Percentiles rank a stretch among this genome's conserved stretches.
phyloP scores from a whole-genome alignment of 1,139 yeast genomes.

The Zygoascus meyerae region DNA sequence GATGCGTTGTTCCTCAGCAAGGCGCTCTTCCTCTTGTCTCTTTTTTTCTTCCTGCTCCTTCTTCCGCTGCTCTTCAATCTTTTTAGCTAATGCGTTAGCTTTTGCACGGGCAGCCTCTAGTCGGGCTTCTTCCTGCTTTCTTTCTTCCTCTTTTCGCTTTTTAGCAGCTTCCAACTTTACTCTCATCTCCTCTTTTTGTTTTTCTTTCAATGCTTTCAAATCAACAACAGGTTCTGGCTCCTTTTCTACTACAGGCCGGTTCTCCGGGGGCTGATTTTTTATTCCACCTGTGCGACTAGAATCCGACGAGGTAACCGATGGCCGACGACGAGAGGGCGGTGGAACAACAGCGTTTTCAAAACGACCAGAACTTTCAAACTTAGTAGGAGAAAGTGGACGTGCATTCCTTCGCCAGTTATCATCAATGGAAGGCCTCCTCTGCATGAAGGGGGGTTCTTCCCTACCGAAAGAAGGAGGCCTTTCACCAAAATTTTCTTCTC shows the following conservation, averaged over 20 bases:
- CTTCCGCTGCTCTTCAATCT: slow-evolving; percentile 23
- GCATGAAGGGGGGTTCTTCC: not conserved
- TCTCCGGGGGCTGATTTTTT: not conserved
- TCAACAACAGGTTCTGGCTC: slow-evolving; percentile 14
- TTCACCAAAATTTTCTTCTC: slow-evolving; percentile 3
- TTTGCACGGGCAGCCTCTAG: slow-evolving; percentile 27
- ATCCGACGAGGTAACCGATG: slow-evolving; percentile 7
- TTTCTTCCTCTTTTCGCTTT: slow-evolving; percentile 34
- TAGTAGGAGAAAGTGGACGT: not conserved
- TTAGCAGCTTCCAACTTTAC: slow-evolving; percentile 31
- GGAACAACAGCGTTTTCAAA: not conserved
- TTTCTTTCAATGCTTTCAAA: slow-evolving; percentile 18
- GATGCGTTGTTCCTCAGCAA: slow-evolving; percentile 6
- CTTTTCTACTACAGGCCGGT: slow-evolving; percentile 28
- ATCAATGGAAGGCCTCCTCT: slow-evolving; percentile 5
- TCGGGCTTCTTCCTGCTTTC: slow-evolving; percentile 27
- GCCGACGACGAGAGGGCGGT: not conserved
- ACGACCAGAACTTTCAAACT: not conserved
- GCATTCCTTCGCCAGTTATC: slow-evolving; percentile 6
- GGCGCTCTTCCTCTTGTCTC: slow-evolving; percentile 13
- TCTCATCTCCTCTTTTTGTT: slow-evolving; percentile 34
- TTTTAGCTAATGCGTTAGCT: slow-evolving; percentile 30
- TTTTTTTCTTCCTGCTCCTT: slow-evolving; percentile 15
- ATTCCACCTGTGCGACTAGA: not conserved
- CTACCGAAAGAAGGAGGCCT: not conserved